Percentiles rank a stretch among this genome's conserved stretches.
Evolutionary conservation across 2,329 filamentous ascomycete species (phyloP).

Genomic region (Penicillium sp.): DNA sequence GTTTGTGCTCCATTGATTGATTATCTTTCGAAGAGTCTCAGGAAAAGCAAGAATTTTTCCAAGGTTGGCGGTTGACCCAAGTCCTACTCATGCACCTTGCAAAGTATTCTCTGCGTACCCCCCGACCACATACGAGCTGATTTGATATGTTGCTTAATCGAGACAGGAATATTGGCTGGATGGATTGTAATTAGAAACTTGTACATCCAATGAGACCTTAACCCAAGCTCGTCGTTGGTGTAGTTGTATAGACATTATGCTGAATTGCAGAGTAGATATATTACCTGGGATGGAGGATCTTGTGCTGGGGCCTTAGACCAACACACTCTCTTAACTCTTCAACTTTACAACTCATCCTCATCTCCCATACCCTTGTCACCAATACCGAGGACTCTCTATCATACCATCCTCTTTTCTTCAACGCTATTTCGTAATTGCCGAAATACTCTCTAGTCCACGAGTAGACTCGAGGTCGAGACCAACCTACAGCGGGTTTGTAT

Average conservation of each 20-base stretch:
- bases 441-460: not conserved
- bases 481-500: not conserved
- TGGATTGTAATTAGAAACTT: not conserved
- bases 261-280: not conserved
- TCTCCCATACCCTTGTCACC: not conserved
- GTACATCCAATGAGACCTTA: not conserved
- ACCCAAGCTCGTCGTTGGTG: not conserved
- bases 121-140: not conserved
- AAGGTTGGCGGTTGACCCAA: not conserved
- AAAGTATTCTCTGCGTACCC: not conserved
- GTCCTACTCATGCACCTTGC: not conserved
- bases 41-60: conserved; percentile 1
- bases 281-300: not conserved
- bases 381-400: not conserved
- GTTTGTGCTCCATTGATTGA: not conserved
- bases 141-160: not conserved
- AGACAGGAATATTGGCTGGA: no score
- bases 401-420: not conserved
- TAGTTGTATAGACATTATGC: not conserved
- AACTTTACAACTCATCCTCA: not conserved
- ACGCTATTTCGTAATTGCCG: not conserved
- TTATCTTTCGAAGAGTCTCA: not conserved
- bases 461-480: not conserved
- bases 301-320: not conserved
- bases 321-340: not conserved